Conservation (phyloP, 345 rosid genomes). For the Hibiscus tridactylites region DNA sequence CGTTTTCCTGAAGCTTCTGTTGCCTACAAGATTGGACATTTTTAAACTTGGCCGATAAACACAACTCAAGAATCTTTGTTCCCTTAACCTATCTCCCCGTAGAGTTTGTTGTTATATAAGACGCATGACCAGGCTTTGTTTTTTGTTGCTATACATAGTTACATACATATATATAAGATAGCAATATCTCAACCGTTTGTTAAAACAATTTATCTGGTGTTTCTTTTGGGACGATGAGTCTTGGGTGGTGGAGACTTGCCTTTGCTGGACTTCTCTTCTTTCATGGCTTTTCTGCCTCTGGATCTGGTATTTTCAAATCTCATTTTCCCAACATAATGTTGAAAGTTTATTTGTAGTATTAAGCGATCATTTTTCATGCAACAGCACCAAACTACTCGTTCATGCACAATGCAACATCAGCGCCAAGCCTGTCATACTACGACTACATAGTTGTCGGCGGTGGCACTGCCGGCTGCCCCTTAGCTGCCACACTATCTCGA, state of each 20-base stretch:
- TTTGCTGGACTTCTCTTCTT: constrained; percentile 22
- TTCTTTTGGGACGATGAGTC: constrained; percentile 13
- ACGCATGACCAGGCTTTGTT: background rate
- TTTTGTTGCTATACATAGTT: background rate
- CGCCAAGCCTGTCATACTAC: constrained; percentile 20
- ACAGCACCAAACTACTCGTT: constrained; percentile 32
- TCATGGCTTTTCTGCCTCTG: constrained; percentile 24
- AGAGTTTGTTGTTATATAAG: constrained; percentile 4
- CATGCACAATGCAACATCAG: constrained; percentile 33
- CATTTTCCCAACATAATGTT: background rate
- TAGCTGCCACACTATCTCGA: constrained; percentile 67
- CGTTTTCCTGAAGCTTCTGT: constrained; percentile 1
- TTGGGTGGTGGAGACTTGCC: constrained; percentile 8
- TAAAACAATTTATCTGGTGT: background rate
- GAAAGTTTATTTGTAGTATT: background rate
- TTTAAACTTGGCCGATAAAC: background rate
- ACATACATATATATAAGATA: background rate
- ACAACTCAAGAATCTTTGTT: constrained; percentile 10
- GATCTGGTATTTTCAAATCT: constrained; percentile 18
- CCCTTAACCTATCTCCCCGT: constrained; percentile 10
- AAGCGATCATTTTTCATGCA: background rate
- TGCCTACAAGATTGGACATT: background rate
- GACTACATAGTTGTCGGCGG: constrained; percentile 76
- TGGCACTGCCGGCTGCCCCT: constrained; percentile 76
- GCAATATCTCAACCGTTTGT: background rate